Evolutionary conservation across 208 protist species (phyloP).

Genomic region (Tritrichomonas musculus): DNA sequence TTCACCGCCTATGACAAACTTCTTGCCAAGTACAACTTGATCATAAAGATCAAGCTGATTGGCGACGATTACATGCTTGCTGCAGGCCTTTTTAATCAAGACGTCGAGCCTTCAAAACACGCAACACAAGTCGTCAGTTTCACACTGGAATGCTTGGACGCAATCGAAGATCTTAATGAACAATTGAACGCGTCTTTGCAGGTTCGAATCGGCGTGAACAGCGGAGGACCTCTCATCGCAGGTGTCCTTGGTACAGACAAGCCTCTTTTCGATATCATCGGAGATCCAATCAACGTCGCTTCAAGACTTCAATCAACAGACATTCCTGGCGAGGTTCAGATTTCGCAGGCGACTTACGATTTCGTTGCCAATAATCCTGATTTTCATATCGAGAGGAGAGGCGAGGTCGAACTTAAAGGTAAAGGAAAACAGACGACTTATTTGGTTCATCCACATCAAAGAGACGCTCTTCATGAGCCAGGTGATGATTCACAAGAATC

Average conservation of each 20-base stretch:
- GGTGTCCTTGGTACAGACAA: constrained; percentile 24
- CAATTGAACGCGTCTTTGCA: neutral
- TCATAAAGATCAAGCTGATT: constrained; percentile 11
- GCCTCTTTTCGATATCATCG: constrained; percentile 25
- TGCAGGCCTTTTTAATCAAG: neutral
- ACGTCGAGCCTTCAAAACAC: neutral
- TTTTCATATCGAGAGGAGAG: neutral
- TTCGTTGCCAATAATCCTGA: neutral
- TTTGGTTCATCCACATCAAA: neutral
- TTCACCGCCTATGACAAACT: constrained; percentile 22
- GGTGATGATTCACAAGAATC: no score
- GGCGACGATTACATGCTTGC: constrained; percentile 27
- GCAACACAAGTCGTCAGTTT: neutral
- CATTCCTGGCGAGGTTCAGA: neutral
- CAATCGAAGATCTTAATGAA: constrained; percentile 21
- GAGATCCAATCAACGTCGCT: constrained; percentile 26
- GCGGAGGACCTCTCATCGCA: neutral
- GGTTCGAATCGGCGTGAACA: constrained; percentile 12
- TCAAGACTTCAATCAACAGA: constrained; percentile 12
- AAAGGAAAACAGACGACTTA: constrained; percentile 29
- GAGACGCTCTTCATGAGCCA: no score
- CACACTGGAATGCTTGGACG: neutral
- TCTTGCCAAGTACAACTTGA: neutral
- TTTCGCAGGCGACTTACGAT: constrained; percentile 5
- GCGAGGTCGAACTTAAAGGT: neutral